A percentile compares a stretch with the other conserved stretches of the same genome.
Conservation (phyloP, 2,329 filamentous ascomycete genomes). For the Cladosporium sp. region DNA sequence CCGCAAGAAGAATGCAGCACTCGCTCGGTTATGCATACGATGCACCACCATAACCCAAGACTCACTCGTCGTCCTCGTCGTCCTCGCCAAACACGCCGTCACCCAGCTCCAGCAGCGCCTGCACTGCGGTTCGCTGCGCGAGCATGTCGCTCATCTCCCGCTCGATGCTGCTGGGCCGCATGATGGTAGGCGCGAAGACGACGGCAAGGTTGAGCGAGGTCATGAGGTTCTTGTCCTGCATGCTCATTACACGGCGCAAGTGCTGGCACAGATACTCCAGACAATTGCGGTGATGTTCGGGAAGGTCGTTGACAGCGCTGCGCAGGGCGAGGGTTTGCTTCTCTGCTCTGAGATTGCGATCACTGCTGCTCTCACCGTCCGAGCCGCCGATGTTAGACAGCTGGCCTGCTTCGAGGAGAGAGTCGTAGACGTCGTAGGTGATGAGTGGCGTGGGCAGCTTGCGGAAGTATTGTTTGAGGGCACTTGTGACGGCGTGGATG, state of each 20-base stretch:
- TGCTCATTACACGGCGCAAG: slow-evolving; percentile 76
- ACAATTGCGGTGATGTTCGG: slow-evolving; percentile 78
- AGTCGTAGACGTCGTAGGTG: slow-evolving; percentile 89
- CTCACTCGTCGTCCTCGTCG: slow-evolving; percentile 9
- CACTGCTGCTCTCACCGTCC: slow-evolving; percentile 54
- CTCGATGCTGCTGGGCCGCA: slow-evolving; percentile 84
- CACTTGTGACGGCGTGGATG: slow-evolving; percentile 92
- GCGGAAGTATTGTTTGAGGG: slow-evolving; percentile 95
- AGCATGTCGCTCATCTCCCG: slow-evolving; percentile 96
- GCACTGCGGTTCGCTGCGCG: slow-evolving; percentile 84
- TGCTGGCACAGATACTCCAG: slow-evolving; percentile 94
- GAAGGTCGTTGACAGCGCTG: slow-evolving; percentile 71
- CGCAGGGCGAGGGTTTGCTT: slow-evolving; percentile 55
- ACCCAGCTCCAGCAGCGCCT: slow-evolving; percentile 89
- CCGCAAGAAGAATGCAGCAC: no score
- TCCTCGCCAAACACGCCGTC: slow-evolving; percentile 63
- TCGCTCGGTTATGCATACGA: not conserved
- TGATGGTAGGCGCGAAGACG: slow-evolving; percentile 95
- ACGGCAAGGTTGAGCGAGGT: slow-evolving; percentile 93
- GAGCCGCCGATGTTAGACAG: slow-evolving; percentile 47
- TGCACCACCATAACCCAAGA: not conserved
- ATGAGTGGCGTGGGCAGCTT: slow-evolving; percentile 85
- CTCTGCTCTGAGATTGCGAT: slow-evolving; percentile 62
- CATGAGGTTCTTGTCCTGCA: slow-evolving; percentile 88
- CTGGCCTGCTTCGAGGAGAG: slow-evolving; percentile 67